Conservation (phyloP, 2,329 filamentous ascomycete species). For the Macrophomina tecta region DNA sequence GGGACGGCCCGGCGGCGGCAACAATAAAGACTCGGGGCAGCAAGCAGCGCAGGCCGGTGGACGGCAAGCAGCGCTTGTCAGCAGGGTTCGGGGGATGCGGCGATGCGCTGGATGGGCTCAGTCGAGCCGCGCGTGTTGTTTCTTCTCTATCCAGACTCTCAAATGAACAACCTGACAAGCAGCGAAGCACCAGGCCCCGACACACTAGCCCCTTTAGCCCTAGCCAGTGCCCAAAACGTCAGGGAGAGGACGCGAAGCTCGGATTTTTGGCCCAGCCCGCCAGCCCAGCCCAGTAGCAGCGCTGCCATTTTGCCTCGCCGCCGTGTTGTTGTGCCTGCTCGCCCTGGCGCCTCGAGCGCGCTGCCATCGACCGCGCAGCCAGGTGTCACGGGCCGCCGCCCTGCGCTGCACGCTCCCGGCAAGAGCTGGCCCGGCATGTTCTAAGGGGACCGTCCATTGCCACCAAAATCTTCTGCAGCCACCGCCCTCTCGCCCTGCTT, state of each 20-base stretch:
- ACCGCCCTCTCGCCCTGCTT: background rate
- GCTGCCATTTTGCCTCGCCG: background rate
- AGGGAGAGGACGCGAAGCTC: slow-evolving; percentile 20
- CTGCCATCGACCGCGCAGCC: background rate
- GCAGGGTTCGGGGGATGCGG: slow-evolving; percentile 6
- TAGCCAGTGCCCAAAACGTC: slow-evolving; percentile 27
- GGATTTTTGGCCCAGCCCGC: slow-evolving; percentile 12
- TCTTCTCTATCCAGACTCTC: slow-evolving; percentile 20
- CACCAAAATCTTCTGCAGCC: slow-evolving; percentile 17
- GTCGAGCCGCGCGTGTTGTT: slow-evolving; percentile 14
- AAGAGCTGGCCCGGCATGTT: slow-evolving; percentile 8
- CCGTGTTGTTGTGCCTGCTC: too few relatives aligned
- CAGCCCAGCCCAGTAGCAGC: slow-evolving; percentile 1
- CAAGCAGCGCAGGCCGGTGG: background rate
- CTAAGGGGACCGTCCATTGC: slow-evolving; percentile 24
- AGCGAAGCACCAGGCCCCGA: slow-evolving; percentile 15
- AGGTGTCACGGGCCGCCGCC: slow-evolving; percentile 6
- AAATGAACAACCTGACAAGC: slow-evolving; percentile 24
- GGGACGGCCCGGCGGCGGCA: slow-evolving; percentile 8
- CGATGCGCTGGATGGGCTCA: slow-evolving; percentile 14
- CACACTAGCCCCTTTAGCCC: slow-evolving; percentile 17
- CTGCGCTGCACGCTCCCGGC: background rate
- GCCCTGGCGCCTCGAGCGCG: too few relatives aligned
- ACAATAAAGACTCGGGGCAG: slow-evolving; percentile 10
- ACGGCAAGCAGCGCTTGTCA: background rate